Evolutionary conservation across 2,329 filamentous ascomycete genomes (phyloP).

Genomic region (Coniochaeta sp.): DNA sequence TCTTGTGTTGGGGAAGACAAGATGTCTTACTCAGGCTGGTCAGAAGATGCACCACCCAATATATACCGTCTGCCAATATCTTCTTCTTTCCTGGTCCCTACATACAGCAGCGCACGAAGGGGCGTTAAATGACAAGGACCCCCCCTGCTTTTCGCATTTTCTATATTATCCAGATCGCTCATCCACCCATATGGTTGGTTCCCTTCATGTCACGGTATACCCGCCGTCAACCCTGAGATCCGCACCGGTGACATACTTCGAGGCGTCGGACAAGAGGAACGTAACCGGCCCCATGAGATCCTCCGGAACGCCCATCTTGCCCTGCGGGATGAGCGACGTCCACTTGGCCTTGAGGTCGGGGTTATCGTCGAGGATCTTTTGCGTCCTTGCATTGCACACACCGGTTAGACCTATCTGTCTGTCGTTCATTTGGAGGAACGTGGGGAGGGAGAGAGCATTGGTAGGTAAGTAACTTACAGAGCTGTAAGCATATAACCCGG

Average conservation of each 20-base stretch:
- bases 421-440: no score
- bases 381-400: slow-evolving; percentile 70
- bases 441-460: no score
- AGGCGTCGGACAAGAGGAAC: slow-evolving; percentile 76
- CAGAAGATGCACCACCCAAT: no score
- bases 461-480: no score
- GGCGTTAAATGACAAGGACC: no score
- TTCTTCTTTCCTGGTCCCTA: no score
- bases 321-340: slow-evolving; percentile 86
- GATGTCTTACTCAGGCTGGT: no score
- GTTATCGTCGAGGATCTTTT: slow-evolving; percentile 91
- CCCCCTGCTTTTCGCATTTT: neutral
- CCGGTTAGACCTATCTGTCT: no score
- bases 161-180: neutral
- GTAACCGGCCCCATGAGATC: slow-evolving; percentile 92
- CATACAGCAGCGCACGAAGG: no score
- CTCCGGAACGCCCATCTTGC: slow-evolving; percentile 86
- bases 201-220: slow-evolving; percentile 67
- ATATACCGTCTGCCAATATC: no score
- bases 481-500: slow-evolving; percentile 96
- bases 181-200: neutral
- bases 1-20: no score
- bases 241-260: slow-evolving; percentile 63
- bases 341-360: slow-evolving; percentile 84
- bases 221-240: slow-evolving; percentile 80